These are phyloP conservation scores for Allium sativum DNA, from an alignment of 106 monocot species.

Conservation along the genomic window DNA sequence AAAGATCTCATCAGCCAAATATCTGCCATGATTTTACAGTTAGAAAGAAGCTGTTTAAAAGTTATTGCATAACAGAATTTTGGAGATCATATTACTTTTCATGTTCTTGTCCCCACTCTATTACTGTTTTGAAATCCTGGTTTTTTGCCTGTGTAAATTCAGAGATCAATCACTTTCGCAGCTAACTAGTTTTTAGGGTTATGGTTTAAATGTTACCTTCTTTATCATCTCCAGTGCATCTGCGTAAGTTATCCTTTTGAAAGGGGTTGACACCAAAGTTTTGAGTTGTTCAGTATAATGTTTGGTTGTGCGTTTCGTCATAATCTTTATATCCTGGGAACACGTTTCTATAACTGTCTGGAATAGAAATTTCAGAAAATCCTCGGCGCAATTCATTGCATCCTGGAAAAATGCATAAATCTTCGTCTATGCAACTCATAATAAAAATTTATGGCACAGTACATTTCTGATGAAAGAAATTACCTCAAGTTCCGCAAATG, in stretches of 20 bases:
- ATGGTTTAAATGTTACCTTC: slow-evolving; percentile 6
- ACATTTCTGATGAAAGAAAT: neutral
- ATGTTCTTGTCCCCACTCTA: slow-evolving; percentile 68
- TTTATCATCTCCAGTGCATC: slow-evolving; percentile 55
- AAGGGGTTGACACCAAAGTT: slow-evolving; percentile 17
- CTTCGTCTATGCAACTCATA: neutral
- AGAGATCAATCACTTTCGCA: neutral
- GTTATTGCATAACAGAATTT: neutral
- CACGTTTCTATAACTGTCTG: slow-evolving; percentile 27
- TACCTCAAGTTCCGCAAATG: slow-evolving; percentile 75
- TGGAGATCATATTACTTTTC: slow-evolving; percentile 23
- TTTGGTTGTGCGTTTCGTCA: slow-evolving; percentile 25
- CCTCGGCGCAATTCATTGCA: slow-evolving; percentile 66
- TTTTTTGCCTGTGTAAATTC: slow-evolving; percentile 12
- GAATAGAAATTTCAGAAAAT: slow-evolving; percentile 60
- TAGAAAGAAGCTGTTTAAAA: neutral
- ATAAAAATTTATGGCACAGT: too few relatives aligned
- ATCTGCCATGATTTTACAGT: slow-evolving; percentile 11
- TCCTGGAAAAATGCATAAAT: slow-evolving; percentile 21
- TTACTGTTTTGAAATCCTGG: slow-evolving; percentile 22
- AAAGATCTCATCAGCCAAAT: slow-evolving; percentile 48
- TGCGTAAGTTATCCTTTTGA: slow-evolving; percentile 47
- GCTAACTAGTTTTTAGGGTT: slow-evolving; percentile 7
- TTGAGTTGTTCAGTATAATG: slow-evolving; percentile 29
- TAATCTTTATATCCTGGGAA: slow-evolving; percentile 40